Base-by-base conservation (phyloP, 2,329 filamentous ascomycete species). In the Colletotrichum sp. region DNA sequence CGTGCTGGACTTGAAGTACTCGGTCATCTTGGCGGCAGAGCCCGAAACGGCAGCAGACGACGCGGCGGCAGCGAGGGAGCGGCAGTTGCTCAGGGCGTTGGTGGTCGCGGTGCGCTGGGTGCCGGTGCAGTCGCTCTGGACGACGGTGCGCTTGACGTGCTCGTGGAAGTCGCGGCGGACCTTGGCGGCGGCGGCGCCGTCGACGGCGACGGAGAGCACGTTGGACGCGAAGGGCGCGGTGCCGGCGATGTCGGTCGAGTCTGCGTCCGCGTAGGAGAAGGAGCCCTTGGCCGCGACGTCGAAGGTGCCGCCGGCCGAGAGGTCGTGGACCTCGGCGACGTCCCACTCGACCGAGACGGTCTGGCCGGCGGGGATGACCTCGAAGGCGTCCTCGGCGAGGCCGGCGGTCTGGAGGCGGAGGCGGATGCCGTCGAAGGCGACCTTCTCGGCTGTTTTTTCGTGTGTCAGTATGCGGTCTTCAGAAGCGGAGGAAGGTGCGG, bases 1-100 rank as follows among this genome's bases (percentile, higher is more conserved):
- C 15, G 78, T 83, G 32, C 89, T 89, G 1, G 89, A 89, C 84
- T 92, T 93, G 88, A 94, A 95, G 87, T 92, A 94, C 80, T 92
- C 90, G 44, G 82, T 83, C 79, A 93, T 84, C 80, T 88, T 91
- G 79, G 85, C 83, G 5, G 87, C 86, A 0, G 85, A 78, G 32
- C 89, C 90, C 1, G 87, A 89, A 2, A 86, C 82, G 0, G 91
- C 90, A 3, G 89, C 89, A 1, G 83, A 81, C 1, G 90, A 87
- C 12, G 92, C 92, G 5, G 85, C 82, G 4, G 84, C 84, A 2
- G 93, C 91, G 7, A 93, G 85, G 19, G 83, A 84, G 8, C 86
- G 84, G 80, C 92, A 91, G 83, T 91, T 90, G 77, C 81, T 82
- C 13, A 94, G 84, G 1, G 91, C 92, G 5, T 82, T 88, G 27